Evolutionary conservation across 345 rosid species (phyloP), one percentile per base, ranked within the genome.

Genomic region (Aethionema arabicum): DNA sequence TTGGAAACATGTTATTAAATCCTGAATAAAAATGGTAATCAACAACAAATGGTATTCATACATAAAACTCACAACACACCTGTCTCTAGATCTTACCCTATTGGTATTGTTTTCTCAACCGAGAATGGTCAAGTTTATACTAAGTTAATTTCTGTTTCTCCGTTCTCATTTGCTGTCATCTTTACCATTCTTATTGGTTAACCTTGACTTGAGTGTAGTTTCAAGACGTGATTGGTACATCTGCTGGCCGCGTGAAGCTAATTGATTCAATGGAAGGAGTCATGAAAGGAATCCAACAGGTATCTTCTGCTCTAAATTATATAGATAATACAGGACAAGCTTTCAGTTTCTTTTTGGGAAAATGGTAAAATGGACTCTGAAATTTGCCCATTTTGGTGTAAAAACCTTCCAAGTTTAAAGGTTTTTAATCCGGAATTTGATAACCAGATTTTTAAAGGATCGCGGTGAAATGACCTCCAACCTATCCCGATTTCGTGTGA

Each of bases 201-300:
- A 48, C 9, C 43, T 70, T 36, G 61, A 16, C 70, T 64, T 58
- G 61, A 44, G 32, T 72, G 56, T 72, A 84, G 98, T 88, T 91
- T 75, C 87, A 88, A 67, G 85, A 82, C 67, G 95, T 95, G 63
- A 75, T 91, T 65, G 61, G 77, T 45, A 85, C 70, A 70, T 56
- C 75, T 67, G 82, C 70, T 56, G 91, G 95, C 67, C 85, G 85
- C 32, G 55, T 40, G 71, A 91, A 88, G 71, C 81, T 84, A 58
- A 80, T 82, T 50, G 77, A 79, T 75, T 88, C 95, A 63, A 77
- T 88, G 95, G 91, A 91, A 70, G 95, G 80, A 67, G 85, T 88
- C 73, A 76, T 79, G 67, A 84, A 83, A 71, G 86, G 88, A 63
- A 88, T 83, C 75, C 87, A 88, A 65, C 95, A 83, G 90, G 87